Base-by-base conservation (phyloP, 1,284 basidiomycete genomes). In the Heliocybe sulcata region DNA sequence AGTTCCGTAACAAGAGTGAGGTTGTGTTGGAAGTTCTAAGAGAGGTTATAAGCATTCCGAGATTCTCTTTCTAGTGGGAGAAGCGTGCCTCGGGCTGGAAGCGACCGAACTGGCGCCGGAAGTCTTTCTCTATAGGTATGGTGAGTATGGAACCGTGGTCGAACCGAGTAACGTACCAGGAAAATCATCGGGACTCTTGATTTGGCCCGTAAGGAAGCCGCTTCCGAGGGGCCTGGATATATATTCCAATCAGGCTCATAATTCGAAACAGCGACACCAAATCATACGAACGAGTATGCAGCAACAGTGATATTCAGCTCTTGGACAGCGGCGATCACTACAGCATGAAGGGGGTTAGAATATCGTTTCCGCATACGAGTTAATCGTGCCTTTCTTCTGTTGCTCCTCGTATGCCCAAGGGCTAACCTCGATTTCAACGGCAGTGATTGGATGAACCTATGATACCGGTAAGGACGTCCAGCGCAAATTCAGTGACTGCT, bases 351-450 rank as follows among this genome's bases (percentile, higher is more conserved):
- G 12, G 27, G 23, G 48, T 16, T 12, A 55, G 1, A 20, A 9
- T n/a, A 12, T 11, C 12, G 9, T 33, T 16, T 26, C 12, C 11
- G 42, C 35, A 56, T 20, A 23, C 33, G 23, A n/a, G n/a, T 25
- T 47, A 29, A 19, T 11, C 19, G 25, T 16, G 72, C 72, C 72
- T 60, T 72, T 71, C 61, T 68, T 70, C 1, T 69, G 72, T 59
- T 79, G 77, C 29, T 76, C 67, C 53, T 77, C 76, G 55, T 74
- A 76, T 1, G 70, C 66, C 71, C 76, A 80, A 12, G 77, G 70
- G 38, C 77, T 80, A 45, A 81, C 67, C 64, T 82, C 80, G 54
- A 81, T 78, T 64, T 82, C 81, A 33, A 77, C 75, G 2, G 70
- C 67, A 2, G 74, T 66, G 48, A 82, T 71, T 0, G 74, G 76